Base-by-base conservation (phyloP, 148 eudicot genomes). In the Euryodendron excelsum region DNA sequence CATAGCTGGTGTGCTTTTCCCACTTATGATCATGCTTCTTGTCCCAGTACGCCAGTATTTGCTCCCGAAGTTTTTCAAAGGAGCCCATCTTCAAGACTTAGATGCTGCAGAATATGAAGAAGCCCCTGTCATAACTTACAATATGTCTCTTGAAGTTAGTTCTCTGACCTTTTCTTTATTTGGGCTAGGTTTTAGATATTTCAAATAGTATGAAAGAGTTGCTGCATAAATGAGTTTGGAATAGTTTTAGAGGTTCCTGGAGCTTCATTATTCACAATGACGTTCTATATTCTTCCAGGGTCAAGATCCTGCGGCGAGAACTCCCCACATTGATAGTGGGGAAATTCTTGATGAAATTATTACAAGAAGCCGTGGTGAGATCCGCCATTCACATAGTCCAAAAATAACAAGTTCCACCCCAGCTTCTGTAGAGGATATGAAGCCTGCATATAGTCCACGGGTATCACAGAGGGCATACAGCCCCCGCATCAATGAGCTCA, bases 101-200 rank as follows among this genome's bases (percentile, higher is more conserved):
- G 99, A 96, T 84, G 97, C 98, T 80, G 93, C 99, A 18, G 99
- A 92, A 77, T 96, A 91, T 67, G 99, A 93, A 88, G 99, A 96
- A 83, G 84, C 92, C n/a, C 91, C 93, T 63, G 87, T 95, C 55
- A 84, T 90, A 50, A 28, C 89, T 36, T 96, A 89, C 85, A 88
- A 86, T 76, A 68, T 87, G 82, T 65, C 94, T 52, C 91, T 76
- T 81, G 94, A 91, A 71, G 98, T 95, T 85, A 89, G 91, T 77
- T 76, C 21, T 55, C 59, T 30, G 36, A 30, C 41, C 30, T 21
- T 53, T 62, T 78, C 68, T 50, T 25, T 31, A 4, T 20, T 72
- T 81, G 48, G 33, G 55, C 56, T 72, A 53, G 60, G 21, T 28
- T 71, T 79, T 61, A 9, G 48, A 25, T 62, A 10, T 69, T 47